Conservation (phyloP, 257 asterid species). For the Anisodus tanguticus region DNA sequence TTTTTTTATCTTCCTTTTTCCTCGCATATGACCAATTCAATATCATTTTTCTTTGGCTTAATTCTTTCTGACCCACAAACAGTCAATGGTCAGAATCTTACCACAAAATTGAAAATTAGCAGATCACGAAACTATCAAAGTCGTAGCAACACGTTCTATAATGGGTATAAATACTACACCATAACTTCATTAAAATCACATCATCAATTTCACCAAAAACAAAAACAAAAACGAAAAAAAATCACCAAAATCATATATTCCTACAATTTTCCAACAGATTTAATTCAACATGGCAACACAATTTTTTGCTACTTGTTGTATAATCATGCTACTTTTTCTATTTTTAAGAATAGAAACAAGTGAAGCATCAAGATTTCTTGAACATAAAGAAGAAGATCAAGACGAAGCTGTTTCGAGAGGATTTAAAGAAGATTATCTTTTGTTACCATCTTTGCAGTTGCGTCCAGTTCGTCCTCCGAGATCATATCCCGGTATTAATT, state of each 20-base stretch:
- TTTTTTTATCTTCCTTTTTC: too few species aligned
- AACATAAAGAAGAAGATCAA: conserved; percentile 37
- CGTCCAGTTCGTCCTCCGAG: conserved; percentile 23
- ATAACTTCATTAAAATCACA: conserved; percentile 28
- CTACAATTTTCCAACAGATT: not conserved
- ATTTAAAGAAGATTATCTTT: conserved; percentile 28
- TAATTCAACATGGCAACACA: not conserved
- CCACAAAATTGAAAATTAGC: conserved; percentile 2
- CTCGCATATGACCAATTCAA: not conserved
- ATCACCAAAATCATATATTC: not conserved
- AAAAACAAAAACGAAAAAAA: not conserved
- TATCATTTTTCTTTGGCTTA: not conserved
- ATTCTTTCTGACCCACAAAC: not conserved
- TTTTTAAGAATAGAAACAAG: not conserved
- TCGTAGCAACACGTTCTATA: not conserved
- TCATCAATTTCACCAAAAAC: not conserved
- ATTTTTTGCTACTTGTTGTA: conserved; percentile 28
- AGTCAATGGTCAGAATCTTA: conserved; percentile 21
- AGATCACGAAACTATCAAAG: not conserved
- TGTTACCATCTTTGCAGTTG: conserved; percentile 25
- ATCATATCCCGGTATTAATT: conserved; percentile 19
- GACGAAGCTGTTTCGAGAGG: conserved; percentile 38
- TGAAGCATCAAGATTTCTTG: conserved; percentile 50
- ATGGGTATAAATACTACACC: conserved; percentile 32
- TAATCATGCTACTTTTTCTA: conserved; percentile 27